phyloP scores from a whole-genome alignment of 495 filamentous ascomycete species.

The Aspergillus bridgeri region DNA sequence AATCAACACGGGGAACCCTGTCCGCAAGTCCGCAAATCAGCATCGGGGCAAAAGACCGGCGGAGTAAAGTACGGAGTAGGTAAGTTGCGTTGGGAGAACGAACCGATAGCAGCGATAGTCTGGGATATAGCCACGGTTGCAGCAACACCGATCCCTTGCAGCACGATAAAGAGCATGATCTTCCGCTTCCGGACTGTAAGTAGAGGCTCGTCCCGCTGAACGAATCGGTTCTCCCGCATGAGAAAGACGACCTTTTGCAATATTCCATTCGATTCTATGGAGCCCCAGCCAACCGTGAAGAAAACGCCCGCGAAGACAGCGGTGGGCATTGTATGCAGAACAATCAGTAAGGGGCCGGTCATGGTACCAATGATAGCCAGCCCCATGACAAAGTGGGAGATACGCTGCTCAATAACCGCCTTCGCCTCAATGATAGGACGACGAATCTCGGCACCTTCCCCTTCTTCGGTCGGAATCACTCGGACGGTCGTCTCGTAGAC shows the following conservation, averaged over 20 bases:
- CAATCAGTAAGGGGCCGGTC: constrained; percentile 70
- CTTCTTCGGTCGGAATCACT: constrained; percentile 53
- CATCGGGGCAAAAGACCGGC: too few species aligned
- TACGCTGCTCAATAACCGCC: constrained; percentile 77
- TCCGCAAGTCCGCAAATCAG: too few species aligned
- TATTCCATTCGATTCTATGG: constrained; percentile 68
- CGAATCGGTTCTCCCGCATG: constrained; percentile 54
- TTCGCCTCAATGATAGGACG: constrained; percentile 51
- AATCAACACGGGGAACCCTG: too few species aligned
- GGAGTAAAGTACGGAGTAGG: too few species aligned
- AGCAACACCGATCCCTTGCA: constrained; percentile 67
- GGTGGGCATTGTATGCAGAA: constrained; percentile 74
- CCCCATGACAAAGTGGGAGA: constrained; percentile 75
- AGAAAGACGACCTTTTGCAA: constrained; percentile 68
- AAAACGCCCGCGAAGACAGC: constrained; percentile 78
- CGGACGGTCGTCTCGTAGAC: constrained; percentile 51
- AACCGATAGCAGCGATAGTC: constrained; percentile 78
- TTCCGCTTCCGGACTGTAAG: constrained; percentile 45
- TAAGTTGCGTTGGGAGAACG: too few species aligned
- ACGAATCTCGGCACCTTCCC: constrained; percentile 48
- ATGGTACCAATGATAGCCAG: constrained; percentile 76
- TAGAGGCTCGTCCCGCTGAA: constrained; percentile 57
- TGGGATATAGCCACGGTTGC: constrained; percentile 82
- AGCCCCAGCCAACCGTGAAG: constrained; percentile 79
- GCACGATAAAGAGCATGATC: constrained; percentile 66